These are phyloP conservation scores for Ascochyta lentis DNA, from an alignment of 2,329 filamentous ascomycete genomes.

Conservation along the genomic window DNA sequence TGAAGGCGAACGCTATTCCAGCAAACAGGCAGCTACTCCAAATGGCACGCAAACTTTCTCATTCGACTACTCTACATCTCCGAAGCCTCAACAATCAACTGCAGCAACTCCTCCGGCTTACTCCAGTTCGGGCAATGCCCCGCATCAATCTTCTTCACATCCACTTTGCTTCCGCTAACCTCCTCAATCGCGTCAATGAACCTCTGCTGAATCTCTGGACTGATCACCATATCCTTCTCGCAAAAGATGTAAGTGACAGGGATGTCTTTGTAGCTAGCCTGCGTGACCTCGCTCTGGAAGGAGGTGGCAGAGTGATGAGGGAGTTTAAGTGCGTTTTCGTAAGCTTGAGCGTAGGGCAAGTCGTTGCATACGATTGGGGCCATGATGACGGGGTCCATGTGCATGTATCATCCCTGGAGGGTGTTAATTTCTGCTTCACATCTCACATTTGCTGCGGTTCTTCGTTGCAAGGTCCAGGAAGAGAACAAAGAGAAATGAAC, in stretches of 20 bases:
- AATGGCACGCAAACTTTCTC: no score
- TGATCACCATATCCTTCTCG: conserved; percentile 44
- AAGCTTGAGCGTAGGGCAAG: conserved; percentile 26
- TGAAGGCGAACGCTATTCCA: no score
- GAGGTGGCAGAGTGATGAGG: conserved; percentile 43
- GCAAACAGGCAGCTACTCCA: no score
- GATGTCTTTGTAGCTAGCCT: conserved; percentile 50
- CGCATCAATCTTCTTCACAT: conserved; percentile 42
- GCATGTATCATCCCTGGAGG: conserved; percentile 17
- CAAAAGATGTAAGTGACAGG: conserved; percentile 50
- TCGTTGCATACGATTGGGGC: conserved; percentile 21
- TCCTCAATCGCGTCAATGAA: conserved; percentile 45
- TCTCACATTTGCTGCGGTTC: no score
- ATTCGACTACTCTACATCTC: background rate
- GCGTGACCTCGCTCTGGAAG: conserved; percentile 43
- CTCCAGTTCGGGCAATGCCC: conserved; percentile 45
- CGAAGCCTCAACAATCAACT: conserved; percentile 22
- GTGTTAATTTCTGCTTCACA: no score
- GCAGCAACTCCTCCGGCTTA: conserved; percentile 31
- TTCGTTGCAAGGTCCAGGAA: no score
- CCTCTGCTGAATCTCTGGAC: conserved; percentile 35
- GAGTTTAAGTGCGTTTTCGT: conserved; percentile 22
- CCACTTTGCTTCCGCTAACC: conserved; percentile 32
- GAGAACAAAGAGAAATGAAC: background rate
- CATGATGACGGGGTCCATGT: conserved; percentile 17